Percentiles rank a stretch among this genome's conserved stretches.
Evolutionary conservation across 108 stramenopile species (phyloP).

Genomic region (Discostella stelligeroides): DNA sequence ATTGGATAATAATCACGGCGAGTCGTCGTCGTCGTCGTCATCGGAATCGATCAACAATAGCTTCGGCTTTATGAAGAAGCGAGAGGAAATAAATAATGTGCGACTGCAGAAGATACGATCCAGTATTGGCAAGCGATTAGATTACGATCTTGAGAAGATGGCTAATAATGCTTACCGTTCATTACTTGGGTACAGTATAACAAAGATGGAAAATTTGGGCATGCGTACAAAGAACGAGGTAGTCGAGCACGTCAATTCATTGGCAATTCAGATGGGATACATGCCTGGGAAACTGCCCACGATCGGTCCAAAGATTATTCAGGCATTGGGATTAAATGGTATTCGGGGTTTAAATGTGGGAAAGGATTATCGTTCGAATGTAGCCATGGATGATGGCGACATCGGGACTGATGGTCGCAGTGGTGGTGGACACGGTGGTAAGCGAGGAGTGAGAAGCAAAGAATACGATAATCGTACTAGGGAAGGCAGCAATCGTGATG

Average conservation of each 20-base stretch:
- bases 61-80: conserved; percentile 33
- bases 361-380: not conserved
- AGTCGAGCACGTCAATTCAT: conserved; percentile 56
- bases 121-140: conserved; percentile 9
- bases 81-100: conserved; percentile 34
- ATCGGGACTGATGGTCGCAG: not conserved
- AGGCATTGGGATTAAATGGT: conserved; percentile 34
- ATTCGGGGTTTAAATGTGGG: conserved; percentile 40
- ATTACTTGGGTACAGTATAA: conserved; percentile 78
- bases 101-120: conserved; percentile 43
- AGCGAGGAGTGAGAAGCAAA: not conserved
- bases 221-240: conserved; percentile 51
- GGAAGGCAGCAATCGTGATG: no score
- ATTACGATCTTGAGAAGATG: conserved; percentile 21
- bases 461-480: not conserved
- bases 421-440: conserved; percentile 8
- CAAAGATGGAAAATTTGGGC: conserved; percentile 50
- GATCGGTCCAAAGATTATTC: conserved; percentile 17
- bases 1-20: conserved; percentile 15
- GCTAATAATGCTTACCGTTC: conserved; percentile 50
- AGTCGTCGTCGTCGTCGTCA: conserved; percentile 16
- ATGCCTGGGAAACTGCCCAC: conserved; percentile 27
- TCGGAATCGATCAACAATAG: conserved; percentile 31
- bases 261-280: conserved; percentile 51
- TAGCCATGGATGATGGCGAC: conserved; percentile 7